phyloP scores from a whole-genome alignment of 805 yeast genomes.

The Yamadazyma paraphyllophila region DNA sequence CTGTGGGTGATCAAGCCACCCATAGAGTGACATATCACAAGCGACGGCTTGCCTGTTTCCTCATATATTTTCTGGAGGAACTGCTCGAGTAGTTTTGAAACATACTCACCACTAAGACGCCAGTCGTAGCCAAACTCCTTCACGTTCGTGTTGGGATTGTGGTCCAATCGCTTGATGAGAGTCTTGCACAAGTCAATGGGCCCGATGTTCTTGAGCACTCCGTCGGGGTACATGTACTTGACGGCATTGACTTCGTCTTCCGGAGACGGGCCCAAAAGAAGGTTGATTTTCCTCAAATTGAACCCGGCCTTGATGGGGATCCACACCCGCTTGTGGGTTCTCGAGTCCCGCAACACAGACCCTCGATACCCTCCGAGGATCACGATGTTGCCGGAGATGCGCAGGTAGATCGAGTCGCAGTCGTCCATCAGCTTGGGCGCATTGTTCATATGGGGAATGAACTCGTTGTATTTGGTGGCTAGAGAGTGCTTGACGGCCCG shows the following conservation, averaged over 20 bases:
- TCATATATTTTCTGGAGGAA: constrained; percentile 46
- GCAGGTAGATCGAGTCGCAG: constrained; percentile 49
- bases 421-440: constrained; percentile 12
- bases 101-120: constrained; percentile 69
- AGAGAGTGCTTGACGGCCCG: constrained; percentile 69
- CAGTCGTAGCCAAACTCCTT: constrained; percentile 91
- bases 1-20: constrained; percentile 87
- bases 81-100: constrained; percentile 50
- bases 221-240: constrained; percentile 62
- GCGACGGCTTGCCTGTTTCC: constrained; percentile 54
- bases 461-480: constrained; percentile 45
- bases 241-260: constrained; percentile 64
- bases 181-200: constrained; percentile 77
- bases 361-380: constrained; percentile 91
- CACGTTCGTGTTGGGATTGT: constrained; percentile 59
- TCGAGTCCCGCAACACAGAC: constrained; percentile 63
- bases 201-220: constrained; percentile 77
- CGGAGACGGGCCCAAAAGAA: constrained; percentile 68
- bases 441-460: constrained; percentile 28
- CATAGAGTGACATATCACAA: constrained; percentile 89
- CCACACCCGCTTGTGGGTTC: constrained; percentile 73
- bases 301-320: constrained; percentile 85
- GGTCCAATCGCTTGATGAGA: constrained; percentile 51
- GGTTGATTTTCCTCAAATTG: constrained; percentile 64
- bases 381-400: constrained; percentile 73